Evolutionary conservation across 352 stramenopile species (phyloP), one percentile per base, ranked within the genome.

Genomic region (Globisporangium cylindrosporum): DNA sequence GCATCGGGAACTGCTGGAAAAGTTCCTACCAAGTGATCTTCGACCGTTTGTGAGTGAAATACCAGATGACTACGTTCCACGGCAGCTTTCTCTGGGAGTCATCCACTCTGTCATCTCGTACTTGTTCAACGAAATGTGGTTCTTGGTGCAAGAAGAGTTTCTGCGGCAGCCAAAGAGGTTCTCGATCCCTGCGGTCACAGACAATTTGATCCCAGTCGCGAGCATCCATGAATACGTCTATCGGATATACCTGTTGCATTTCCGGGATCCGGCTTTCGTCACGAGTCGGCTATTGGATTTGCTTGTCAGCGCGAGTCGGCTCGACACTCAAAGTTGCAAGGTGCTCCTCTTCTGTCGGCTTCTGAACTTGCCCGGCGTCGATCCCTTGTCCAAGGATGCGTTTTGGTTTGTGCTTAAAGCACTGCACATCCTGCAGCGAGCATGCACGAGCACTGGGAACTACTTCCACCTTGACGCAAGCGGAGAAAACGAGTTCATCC

Each of bases 311-410:
- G 61, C 64, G 9, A 76, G 72, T 63, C 78, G 74, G 10, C 59
- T 89, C 1, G 80, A 89, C 48, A 86, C 80, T 15, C 80, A 89
- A 46, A 89, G 80, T 62, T 77, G 73, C 71, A 89, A 89, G 53
- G 77, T 89, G 10, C 60, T 80, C 51, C 69, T 89, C 10, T 89
- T 85, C 59, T 81, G 72, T 34, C 72, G 75, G 3, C 57, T 89
- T 6, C 34, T 89, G 22, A 65, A 72, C 2, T 61, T 89, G 10
- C 68, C 74, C 3, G 80, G 78, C 12, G 77, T 82, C 36, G 69
- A 78, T 4, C 38, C 71, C 14, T 71, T 89, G 10, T 60, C 76
- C 4, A 49, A 55, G 0, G 75, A 78, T 32, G 78, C 77, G n/a
- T 82, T 84, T 27, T 89, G 80, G 80, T 89, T 89, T 55, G 68